Percentiles rank a stretch among this genome's conserved stretches.
Evolutionary conservation across 108 stramenopile species (phyloP).

Genomic region (Fistulifera solaris): DNA sequence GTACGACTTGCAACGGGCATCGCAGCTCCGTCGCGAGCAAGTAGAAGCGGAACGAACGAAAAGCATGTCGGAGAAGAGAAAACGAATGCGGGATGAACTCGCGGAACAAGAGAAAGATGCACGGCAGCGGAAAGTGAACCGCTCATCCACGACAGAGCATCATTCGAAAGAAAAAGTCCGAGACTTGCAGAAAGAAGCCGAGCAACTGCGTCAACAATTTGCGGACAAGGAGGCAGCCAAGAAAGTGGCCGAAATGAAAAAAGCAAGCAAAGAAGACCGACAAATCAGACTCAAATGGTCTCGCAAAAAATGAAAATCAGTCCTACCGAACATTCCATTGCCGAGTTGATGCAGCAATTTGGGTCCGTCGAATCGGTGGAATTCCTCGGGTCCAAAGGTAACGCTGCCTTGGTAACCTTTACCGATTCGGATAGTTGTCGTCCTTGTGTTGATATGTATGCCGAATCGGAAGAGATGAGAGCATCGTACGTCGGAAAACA

Average conservation of each 20-base stretch:
- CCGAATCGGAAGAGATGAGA: conserved; percentile 56
- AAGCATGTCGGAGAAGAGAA: conserved; percentile 55
- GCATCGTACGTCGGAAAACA: conserved; percentile 63
- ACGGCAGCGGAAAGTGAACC: neutral
- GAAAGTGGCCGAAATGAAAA: conserved; percentile 21
- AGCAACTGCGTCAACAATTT: conserved; percentile 39
- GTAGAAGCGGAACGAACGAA: conserved; percentile 51
- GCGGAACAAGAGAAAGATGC: conserved; percentile 45
- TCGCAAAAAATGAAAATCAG: conserved; percentile 50
- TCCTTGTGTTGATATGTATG: conserved; percentile 64
- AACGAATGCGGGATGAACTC: conserved; percentile 64
- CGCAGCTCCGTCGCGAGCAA: conserved; percentile 37
- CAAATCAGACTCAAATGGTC: conserved; percentile 81
- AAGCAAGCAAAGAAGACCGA: conserved; percentile 40
- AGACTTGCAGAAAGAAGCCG: conserved; percentile 55
- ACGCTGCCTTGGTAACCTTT: conserved; percentile 72
- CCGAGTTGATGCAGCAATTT: conserved; percentile 38
- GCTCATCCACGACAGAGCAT: neutral
- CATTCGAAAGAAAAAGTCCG: conserved; percentile 30
- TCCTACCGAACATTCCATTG: conserved; percentile 55
- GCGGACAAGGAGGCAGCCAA: conserved; percentile 39
- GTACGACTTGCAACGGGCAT: conserved; percentile 54
- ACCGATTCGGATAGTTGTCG: conserved; percentile 36
- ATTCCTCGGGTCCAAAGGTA: conserved; percentile 66
- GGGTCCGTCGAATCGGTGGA: conserved; percentile 65